Base-by-base conservation (phyloP, 148 eudicot species). In the Chenopodium album region DNA sequence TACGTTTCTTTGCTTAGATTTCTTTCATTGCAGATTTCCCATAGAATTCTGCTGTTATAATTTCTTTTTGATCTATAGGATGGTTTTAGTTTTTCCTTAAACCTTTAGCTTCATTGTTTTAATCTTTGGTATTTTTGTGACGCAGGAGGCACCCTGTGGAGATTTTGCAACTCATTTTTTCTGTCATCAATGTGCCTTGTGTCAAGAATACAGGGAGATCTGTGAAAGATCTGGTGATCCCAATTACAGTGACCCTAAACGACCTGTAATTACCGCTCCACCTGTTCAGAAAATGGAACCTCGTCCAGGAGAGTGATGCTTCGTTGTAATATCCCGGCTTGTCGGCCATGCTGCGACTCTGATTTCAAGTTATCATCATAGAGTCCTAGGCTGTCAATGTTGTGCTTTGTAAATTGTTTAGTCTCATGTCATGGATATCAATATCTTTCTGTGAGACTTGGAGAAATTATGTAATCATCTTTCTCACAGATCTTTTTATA, bases 141-240 rank as follows among this genome's bases (percentile, higher is more conserved):
- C 72, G 7, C 89, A 94, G 98, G 98, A 94, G 86, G 95, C 93
- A 54, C 98, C 98, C 9, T 93, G 98, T 68, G 93, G 98, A 76
- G 98, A 94, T 86, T 90, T 93, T 76, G 85, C 87, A 64, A 94
- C 98, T 70, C 98, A 94, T 83, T 89, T 93, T 79, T 94, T 85
- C 78, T 94, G 98, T 88, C 98, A 93, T 86, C 86, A 80, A 67
- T 94, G 98, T 73, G 98, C 98, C n/a, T 50, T 92, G 37, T 94
- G 98, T 79, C 98, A 94, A 90, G 98, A 94, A 85, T 93, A 91
- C 88, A 82, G 98, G 79, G 98, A 94, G 79, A 91, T 94, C 56
- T 86, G 88, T 26, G 97, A 94, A 76, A 89, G 97, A 69, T 89
- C 90, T 70, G 89, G 88, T 46, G 89, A 85, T 84, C 84, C 91